Evolutionary conservation across 345 rosid species (phyloP).

Genomic region (Gossypioides kirkii): DNA sequence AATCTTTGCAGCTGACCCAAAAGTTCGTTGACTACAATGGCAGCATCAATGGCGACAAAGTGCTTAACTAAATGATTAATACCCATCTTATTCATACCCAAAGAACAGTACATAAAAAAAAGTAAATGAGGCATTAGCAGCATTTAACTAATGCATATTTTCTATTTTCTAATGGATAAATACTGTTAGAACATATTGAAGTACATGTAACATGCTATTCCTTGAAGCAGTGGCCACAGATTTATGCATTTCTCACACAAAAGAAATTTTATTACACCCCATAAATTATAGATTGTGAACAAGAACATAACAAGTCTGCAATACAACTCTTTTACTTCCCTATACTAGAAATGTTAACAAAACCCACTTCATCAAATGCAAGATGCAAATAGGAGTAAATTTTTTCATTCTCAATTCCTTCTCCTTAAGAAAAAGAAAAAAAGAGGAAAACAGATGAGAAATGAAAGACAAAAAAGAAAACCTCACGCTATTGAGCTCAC

Average conservation of each 20-base stretch:
- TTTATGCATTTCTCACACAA: neutral
- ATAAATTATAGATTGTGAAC: neutral
- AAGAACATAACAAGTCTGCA: neutral
- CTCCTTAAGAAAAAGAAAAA: neutral
- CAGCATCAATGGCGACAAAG: constrained; percentile 89
- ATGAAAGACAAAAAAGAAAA: neutral
- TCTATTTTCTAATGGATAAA: neutral
- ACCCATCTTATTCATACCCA: constrained; percentile 99
- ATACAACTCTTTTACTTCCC: neutral
- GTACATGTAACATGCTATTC: neutral
- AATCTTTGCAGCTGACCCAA: constrained; percentile 95
- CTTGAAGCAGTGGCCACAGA: neutral
- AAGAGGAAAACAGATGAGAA: neutral
- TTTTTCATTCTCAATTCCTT: neutral
- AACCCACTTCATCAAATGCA: neutral
- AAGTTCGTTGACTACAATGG: constrained; percentile 84
- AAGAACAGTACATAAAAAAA: neutral
- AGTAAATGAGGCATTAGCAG: neutral
- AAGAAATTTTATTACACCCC: neutral
- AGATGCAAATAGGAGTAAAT: neutral
- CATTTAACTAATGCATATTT: neutral
- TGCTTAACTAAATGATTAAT: constrained; percentile 89
- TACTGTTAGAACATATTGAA: neutral
- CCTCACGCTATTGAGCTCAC: neutral
- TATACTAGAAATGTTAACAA: neutral